These are phyloP conservation scores for Musa itinerans DNA, from an alignment of 176 grass and related monocot genomes.

Conservation along the genomic window DNA sequence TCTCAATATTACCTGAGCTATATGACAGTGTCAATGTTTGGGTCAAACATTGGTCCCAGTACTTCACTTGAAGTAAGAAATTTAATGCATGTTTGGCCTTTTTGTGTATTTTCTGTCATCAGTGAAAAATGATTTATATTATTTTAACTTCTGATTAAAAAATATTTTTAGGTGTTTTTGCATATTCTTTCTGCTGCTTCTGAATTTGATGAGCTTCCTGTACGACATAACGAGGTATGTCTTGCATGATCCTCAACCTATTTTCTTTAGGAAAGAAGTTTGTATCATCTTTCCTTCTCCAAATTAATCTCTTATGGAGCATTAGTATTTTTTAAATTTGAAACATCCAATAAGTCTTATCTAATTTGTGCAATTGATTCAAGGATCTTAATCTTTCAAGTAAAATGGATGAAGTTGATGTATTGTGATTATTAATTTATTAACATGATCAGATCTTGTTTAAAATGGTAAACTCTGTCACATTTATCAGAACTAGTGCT, in stretches of 20 bases:
- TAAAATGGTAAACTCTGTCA: too few relatives aligned
- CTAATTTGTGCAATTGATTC: background rate
- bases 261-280: background rate
- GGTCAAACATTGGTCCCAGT: slow-evolving; percentile 70
- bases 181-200: slow-evolving; percentile 75
- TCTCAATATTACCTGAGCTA: slow-evolving; percentile 99
- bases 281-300: background rate
- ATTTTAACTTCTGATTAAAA: slow-evolving; percentile 2
- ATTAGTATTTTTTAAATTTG: background rate
- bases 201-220: slow-evolving; percentile 96
- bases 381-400: background rate
- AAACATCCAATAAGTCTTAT: too few relatives aligned
- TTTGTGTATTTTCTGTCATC: background rate
- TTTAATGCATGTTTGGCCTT: slow-evolving; percentile 9
- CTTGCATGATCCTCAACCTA: slow-evolving; percentile 3
- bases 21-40: slow-evolving; percentile 93
- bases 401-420: background rate
- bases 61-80: slow-evolving; percentile 76
- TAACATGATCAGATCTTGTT: too few relatives aligned
- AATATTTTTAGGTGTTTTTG: slow-evolving; percentile 62
- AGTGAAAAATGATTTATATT: background rate
- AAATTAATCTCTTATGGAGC: background rate
- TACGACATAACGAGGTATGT: slow-evolving; percentile 86
- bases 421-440: background rate
- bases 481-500: too few relatives aligned